Conservation (phyloP, 345 rosid genomes). For the Boechera divaricarpa region DNA sequence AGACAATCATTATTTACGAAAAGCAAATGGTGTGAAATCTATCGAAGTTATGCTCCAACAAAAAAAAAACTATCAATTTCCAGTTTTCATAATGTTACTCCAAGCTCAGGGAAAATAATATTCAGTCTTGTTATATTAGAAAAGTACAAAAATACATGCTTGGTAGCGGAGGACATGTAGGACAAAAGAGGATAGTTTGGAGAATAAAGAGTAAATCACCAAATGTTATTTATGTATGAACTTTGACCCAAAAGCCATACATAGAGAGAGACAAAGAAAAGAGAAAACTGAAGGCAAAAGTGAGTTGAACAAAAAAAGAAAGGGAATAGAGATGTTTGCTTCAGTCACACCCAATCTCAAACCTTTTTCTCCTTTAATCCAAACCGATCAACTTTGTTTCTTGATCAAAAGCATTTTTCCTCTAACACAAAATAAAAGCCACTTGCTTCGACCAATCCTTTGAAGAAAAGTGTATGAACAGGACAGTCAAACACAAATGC, state of each 20-base stretch:
- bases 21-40: background rate
- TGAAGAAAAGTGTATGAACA: slow-evolving; percentile 26
- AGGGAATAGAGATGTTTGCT: slow-evolving; percentile 33
- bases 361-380: slow-evolving; percentile 13
- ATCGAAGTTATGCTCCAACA: slow-evolving; percentile 1
- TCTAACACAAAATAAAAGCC: slow-evolving; percentile 23
- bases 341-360: slow-evolving; percentile 22
- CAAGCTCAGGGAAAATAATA: background rate
- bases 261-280: slow-evolving; percentile 1
- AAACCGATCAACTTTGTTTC: slow-evolving; percentile 24
- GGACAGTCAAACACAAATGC: slow-evolving; percentile 29
- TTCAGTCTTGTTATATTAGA: background rate
- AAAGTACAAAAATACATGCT: slow-evolving; percentile 8
- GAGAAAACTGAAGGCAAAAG: background rate
- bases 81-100: slow-evolving; percentile 14
- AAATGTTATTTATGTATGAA: slow-evolving; percentile 16
- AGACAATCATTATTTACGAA: background rate
- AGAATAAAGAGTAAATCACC: slow-evolving; percentile 30
- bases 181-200: slow-evolving; percentile 25
- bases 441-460: slow-evolving; percentile 17
- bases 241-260: slow-evolving; percentile 17
- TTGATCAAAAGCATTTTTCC: slow-evolving; percentile 6
- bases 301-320: slow-evolving; percentile 15
- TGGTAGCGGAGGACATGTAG: slow-evolving; percentile 32
- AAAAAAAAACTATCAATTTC: slow-evolving; percentile 13